These are phyloP conservation scores for Podaxis rugospora DNA, from an alignment of 768 basidiomycete species.

Conservation along the genomic window DNA sequence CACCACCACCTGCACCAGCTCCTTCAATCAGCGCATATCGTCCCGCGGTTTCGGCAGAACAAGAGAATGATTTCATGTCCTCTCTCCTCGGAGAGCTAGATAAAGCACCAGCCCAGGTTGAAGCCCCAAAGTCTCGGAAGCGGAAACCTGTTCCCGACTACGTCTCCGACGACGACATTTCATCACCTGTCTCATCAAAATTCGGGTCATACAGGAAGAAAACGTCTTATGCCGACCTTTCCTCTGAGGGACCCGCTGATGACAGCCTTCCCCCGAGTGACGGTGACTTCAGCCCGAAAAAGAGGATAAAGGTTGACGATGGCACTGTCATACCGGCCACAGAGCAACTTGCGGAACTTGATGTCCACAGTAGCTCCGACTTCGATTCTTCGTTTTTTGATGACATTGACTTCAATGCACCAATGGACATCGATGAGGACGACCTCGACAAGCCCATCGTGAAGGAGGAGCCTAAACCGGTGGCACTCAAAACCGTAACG, in stretches of 20 bases:
- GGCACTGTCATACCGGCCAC: constrained; percentile 49
- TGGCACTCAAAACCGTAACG: constrained; percentile 16
- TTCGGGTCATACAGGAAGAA: constrained; percentile 29
- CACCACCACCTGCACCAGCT: constrained; percentile 42
- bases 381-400: constrained; percentile 42
- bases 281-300: constrained; percentile 68
- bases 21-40: constrained; percentile 80
- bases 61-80: constrained; percentile 90
- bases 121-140: constrained; percentile 44
- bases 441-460: constrained; percentile 35
- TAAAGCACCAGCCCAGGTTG: constrained; percentile 32
- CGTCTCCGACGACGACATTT: constrained; percentile 30
- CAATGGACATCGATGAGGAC: constrained; percentile 56
- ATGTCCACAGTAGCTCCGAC: constrained; percentile 49
- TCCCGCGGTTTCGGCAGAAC: constrained; percentile 64
- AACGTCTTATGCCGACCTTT: constrained; percentile 33
- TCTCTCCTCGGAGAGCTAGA: constrained; percentile 75
- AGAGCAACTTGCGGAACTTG: constrained; percentile 54
- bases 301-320: constrained; percentile 48
- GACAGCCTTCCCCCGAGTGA: constrained; percentile 47
- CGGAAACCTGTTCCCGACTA: constrained; percentile 59
- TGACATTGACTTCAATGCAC: constrained; percentile 58
- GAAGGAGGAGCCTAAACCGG: constrained; percentile 19
- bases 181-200: constrained; percentile 29
- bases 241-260: constrained; percentile 43